A percentile compares a stretch with the other conserved stretches of the same genome.
These are phyloP conservation scores for Claviceps quebecensis DNA, from an alignment of 2,329 filamentous ascomycete species.

Conservation along the genomic window DNA sequence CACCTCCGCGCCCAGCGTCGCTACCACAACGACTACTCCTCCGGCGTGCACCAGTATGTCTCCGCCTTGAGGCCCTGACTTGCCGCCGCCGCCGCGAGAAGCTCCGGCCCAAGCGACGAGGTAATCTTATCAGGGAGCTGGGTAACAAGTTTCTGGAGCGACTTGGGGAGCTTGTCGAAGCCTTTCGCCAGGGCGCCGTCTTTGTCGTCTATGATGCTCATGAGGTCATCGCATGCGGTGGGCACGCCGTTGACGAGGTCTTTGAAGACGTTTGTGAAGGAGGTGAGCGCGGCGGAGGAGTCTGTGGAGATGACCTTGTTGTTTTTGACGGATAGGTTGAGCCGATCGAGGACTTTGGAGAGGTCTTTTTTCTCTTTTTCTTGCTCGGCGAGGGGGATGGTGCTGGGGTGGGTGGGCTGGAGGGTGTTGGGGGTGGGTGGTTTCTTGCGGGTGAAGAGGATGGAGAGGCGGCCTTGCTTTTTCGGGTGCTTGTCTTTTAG, in stretches of 20 bases:
- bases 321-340: slow-evolving; percentile 73
- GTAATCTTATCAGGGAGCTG: slow-evolving; percentile 73
- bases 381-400: slow-evolving; percentile 20
- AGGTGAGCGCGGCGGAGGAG: slow-evolving; percentile 64
- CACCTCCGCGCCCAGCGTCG: too few relatives aligned
- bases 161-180: slow-evolving; percentile 57
- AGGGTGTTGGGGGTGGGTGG: slow-evolving; percentile 26
- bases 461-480: slow-evolving; percentile 21
- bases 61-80: slow-evolving; percentile 50
- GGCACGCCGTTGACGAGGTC: slow-evolving; percentile 87
- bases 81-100: slow-evolving; percentile 66
- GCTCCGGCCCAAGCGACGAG: slow-evolving; percentile 60
- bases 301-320: slow-evolving; percentile 78
- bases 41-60: too few relatives aligned
- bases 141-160: slow-evolving; percentile 75
- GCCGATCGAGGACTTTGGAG: slow-evolving; percentile 61
- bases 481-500: slow-evolving; percentile 17
- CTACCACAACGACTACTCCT: too few relatives aligned
- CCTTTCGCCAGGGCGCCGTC: slow-evolving; percentile 45
- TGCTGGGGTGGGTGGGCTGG: slow-evolving; percentile 14
- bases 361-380: slow-evolving; percentile 55
- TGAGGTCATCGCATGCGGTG: slow-evolving; percentile 85
- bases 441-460: slow-evolving; percentile 23
- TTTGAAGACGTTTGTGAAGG: slow-evolving; percentile 82
- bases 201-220: slow-evolving; percentile 43